Evolutionary conservation across 768 basidiomycete genomes (phyloP).

Genomic region (Tulasnella sp.): DNA sequence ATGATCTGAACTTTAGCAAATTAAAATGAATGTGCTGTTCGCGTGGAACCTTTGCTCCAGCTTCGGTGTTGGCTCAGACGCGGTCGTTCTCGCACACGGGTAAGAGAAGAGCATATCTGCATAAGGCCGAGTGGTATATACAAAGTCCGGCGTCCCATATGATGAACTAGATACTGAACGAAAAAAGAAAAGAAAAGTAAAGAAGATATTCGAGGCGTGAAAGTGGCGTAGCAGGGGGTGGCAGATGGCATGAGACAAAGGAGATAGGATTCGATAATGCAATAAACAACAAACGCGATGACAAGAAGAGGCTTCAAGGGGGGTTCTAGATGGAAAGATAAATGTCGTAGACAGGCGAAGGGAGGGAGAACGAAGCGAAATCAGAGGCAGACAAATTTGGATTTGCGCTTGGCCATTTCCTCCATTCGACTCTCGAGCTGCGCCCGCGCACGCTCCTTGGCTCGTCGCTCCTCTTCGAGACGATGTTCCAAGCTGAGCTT

Average conservation of each 20-base stretch:
- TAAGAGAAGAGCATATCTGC: not conserved
- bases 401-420: slow-evolving; percentile 77
- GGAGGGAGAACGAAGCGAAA: not conserved
- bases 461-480: slow-evolving; percentile 79
- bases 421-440: slow-evolving; percentile 87
- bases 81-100: not conserved
- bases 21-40: not conserved
- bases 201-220: not conserved
- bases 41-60: not conserved
- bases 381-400: slow-evolving; percentile 79
- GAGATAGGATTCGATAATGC: slow-evolving; percentile 8
- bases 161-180: slow-evolving; percentile 7
- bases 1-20: not conserved
- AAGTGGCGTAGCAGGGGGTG: slow-evolving; percentile 5
- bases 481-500: slow-evolving; percentile 80
- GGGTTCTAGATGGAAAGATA: not conserved
- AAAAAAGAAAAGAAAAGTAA: not conserved
- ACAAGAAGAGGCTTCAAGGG: slow-evolving; percentile 3
- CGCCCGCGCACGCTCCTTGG: slow-evolving; percentile 82
- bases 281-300: slow-evolving; percentile 15
- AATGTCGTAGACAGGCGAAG: not conserved
- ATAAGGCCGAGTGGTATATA: slow-evolving; percentile 10
- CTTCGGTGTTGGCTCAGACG: not conserved
- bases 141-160: slow-evolving; percentile 8
- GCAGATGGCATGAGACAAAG: not conserved